phyloP scores from a whole-genome alignment of 1,284 basidiomycete genomes.

The Bjerkandera adusta region DNA sequence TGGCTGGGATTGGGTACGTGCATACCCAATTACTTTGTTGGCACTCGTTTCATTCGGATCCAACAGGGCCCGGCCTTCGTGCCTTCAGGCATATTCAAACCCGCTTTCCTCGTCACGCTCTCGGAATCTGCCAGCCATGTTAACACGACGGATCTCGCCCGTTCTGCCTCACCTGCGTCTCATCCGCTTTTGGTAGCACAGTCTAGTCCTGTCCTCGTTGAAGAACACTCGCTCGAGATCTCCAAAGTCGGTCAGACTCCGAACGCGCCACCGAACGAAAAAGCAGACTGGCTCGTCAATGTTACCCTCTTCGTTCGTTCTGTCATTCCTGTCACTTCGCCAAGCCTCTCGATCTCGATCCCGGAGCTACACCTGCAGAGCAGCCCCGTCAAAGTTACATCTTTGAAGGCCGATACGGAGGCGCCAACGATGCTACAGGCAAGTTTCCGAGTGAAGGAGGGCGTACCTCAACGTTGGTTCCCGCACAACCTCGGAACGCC shows the following conservation, averaged over 20 bases:
- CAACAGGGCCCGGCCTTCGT: constrained; percentile 56
- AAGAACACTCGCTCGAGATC: constrained; percentile 54
- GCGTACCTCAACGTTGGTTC: constrained; percentile 49
- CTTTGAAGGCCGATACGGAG: constrained; percentile 32
- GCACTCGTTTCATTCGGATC: constrained; percentile 2
- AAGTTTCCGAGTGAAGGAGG: constrained; percentile 45
- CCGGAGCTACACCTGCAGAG: constrained; percentile 44
- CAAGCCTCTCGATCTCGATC: constrained; percentile 42
- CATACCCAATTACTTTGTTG: no score
- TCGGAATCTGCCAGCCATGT: constrained; percentile 19
- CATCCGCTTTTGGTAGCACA: constrained; percentile 25
- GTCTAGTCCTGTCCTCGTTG: constrained; percentile 41
- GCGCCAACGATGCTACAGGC: constrained; percentile 39
- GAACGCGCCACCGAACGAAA: constrained; percentile 37
- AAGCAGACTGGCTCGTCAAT: constrained; percentile 54
- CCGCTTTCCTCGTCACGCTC: constrained; percentile 47
- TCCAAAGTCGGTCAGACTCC: constrained; percentile 49
- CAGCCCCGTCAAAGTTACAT: constrained; percentile 24
- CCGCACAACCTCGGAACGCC: constrained; percentile 54
- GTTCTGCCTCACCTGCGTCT: constrained; percentile 11
- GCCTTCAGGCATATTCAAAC: constrained; percentile 53
- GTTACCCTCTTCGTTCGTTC: constrained; percentile 52
- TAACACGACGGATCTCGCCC: neutral
- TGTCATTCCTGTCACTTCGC: constrained; percentile 30
- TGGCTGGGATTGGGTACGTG: constrained; percentile 56